A percentile compares a stretch with the other conserved stretches of the same genome.
Conservation (phyloP, 208 protist genomes). For the Leishmania braziliensis region DNA sequence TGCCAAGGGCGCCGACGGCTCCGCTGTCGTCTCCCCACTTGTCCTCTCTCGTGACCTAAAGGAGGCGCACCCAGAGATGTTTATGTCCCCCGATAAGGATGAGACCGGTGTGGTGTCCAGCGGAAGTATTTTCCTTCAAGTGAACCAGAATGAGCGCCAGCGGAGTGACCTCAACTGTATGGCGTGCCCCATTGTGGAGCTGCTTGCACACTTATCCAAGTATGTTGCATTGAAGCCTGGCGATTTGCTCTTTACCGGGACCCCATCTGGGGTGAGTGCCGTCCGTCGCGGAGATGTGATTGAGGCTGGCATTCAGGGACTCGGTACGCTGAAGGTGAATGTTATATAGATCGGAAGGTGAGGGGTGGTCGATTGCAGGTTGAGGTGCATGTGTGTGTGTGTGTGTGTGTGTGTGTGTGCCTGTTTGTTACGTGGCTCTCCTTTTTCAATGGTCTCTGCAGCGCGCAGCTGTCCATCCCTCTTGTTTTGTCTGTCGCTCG, state of each 20-base stretch:
- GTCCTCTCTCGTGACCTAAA: slow-evolving; percentile 42
- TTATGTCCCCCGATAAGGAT: slow-evolving; percentile 26
- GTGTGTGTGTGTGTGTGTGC: neutral
- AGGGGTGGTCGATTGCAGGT: neutral
- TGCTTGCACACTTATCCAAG: slow-evolving; percentile 65
- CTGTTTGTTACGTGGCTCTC: neutral
- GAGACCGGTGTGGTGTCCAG: slow-evolving; percentile 19
- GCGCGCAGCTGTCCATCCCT: neutral
- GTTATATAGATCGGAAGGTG: slow-evolving; percentile 24
- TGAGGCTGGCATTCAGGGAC: slow-evolving; percentile 55
- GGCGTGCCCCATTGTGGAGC: slow-evolving; percentile 59
- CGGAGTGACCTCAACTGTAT: slow-evolving; percentile 61
- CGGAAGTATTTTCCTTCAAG: slow-evolving; percentile 55
- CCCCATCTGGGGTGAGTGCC: slow-evolving; percentile 78
- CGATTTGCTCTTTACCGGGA: slow-evolving; percentile 90
- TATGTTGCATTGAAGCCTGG: slow-evolving; percentile 78
- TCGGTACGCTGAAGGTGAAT: slow-evolving; percentile 51
- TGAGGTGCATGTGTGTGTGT: neutral
- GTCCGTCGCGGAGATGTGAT: slow-evolving; percentile 77
- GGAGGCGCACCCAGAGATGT: slow-evolving; percentile 40
- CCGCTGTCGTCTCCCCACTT: slow-evolving; percentile 57
- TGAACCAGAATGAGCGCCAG: slow-evolving; percentile 76
- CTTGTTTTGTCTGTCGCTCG: neutral
- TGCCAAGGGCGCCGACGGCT: slow-evolving; percentile 84
- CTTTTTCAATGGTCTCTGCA: neutral